Evolutionary conservation across 2,329 filamentous ascomycete genomes (phyloP), one percentile per base, ranked within the genome.

Genomic region (Arthrobotrys entomopaga): DNA sequence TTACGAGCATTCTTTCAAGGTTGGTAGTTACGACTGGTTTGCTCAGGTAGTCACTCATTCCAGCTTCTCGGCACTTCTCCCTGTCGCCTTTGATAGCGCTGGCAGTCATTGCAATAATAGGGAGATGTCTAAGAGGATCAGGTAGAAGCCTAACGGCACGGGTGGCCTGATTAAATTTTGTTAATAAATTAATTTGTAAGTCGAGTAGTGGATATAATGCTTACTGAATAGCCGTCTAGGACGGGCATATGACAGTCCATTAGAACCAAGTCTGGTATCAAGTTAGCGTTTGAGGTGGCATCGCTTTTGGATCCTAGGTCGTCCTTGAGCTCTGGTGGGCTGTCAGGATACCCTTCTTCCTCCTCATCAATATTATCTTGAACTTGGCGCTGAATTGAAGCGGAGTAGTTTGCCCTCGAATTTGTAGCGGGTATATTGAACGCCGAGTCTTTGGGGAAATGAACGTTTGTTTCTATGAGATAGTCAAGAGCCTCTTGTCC

Each of bases 101-200:
- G 3, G 90, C 91, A 0, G 90, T 93, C 89, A 93, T 91, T n/a
- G 90, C 90, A 42, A 93, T 88, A 58, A 93, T 91, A 0, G 90
- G 90, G 3, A 91, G 88, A 49, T 88, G 84, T 64, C 85, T 53
- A 5, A 79, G 52, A 56, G 76, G 77, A 26, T 71, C 70, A 2
- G 83, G 2, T 87, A 83, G 60, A 86, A 85, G 1, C 82, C 64
- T 29, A 16, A 69, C 43, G 22, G 64, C 71, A 50, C 71, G 24
- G 4, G 65, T 75, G 10, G 65, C 65, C 71, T 75, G 64, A 16
- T 50, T 20, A 50, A 19, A 50, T 2, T 50, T 19, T 50, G 19
- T 22, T 20, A 22, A 19, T 19, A 50, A 50, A 24, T 13, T 2
- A 13, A 10, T 13, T 50, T 13, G 2, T 19, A 13, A 8, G 2